Evolutionary conservation across 345 rosid genomes (phyloP), one percentile per base, ranked within the genome.

Genomic region (Barbarea vulgaris): DNA sequence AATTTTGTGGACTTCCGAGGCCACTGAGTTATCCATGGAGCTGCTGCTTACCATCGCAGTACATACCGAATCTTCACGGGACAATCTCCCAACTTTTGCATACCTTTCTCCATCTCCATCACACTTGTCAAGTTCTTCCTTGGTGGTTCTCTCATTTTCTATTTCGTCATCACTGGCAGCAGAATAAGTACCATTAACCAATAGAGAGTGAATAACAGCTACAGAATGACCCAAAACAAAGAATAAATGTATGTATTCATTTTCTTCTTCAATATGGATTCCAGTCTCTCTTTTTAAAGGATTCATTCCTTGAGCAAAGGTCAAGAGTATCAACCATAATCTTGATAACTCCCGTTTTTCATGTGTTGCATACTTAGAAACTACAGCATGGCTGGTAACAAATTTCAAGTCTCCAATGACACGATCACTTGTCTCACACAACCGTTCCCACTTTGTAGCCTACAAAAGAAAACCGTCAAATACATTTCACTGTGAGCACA

Each of bases 231-330:
- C 84, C 81, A 94, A 82, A 76, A 82, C 62, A 77, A 94, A 88
- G 81, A 85, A 88, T 5, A 69, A 67, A 77, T 85, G 84, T 67
- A 79, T 78, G 68, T 80, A 73, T 19, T 89, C 97, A 76, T 79
- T 82, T 71, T 91, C 97, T 63, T 88, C 97, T 18, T 90, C 97
- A 39, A 85, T 54, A 78, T 71, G 90, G 70, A 81, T 78, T 66
- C 93, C 97, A 51, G 87, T 86, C 84, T 94, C 98, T 86, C 97
- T 90, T 86, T 87, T 94, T 50, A 84, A 69, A 64, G 93, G 91
- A 79, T 83, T 79, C 86, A 91, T 85, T 67, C 97, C 98, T 81
- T 94, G 98, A 79, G 89, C 81, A 83, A 83, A 91, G 71, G 85
- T 75, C 81, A 94, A 80, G 77, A 94, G 91, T 75, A 59, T 76